Evolutionary conservation across 352 stramenopile genomes (phyloP).

Genomic region (Phytophthora ramorum): DNA sequence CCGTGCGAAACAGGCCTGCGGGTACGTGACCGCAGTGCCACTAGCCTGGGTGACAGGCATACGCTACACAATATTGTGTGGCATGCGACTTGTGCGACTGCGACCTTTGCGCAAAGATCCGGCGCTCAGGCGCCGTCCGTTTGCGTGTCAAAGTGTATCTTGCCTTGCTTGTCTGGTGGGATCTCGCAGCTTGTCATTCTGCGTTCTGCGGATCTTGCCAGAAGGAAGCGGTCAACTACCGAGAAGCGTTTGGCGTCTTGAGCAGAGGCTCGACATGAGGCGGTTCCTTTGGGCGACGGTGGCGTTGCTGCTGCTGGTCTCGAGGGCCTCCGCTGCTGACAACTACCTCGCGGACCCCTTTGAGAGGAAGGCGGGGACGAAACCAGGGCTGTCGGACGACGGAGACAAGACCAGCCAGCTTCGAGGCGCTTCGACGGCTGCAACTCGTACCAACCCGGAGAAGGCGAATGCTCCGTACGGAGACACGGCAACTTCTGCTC

Average conservation of each 20-base stretch:
- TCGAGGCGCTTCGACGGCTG: constrained; percentile 1
- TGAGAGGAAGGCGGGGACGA: background rate
- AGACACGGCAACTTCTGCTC: background rate
- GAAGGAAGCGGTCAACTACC: background rate
- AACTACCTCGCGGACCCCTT: constrained; percentile 6
- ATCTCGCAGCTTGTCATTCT: constrained; percentile 17
- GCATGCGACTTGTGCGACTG: constrained; percentile 10
- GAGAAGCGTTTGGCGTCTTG: background rate
- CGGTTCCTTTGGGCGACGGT: constrained; percentile 16
- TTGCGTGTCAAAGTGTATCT: constrained; percentile 24
- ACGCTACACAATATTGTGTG: constrained; percentile 17
- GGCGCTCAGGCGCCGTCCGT: background rate
- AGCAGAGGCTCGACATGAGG: constrained; percentile 14
- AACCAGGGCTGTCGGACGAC: background rate
- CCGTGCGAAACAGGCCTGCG: too few species aligned
- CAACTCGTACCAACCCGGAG: background rate
- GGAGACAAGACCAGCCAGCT: constrained; percentile 3
- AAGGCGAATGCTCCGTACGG: constrained; percentile 1
- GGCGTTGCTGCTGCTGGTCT: constrained; percentile 1
- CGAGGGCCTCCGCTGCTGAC: constrained; percentile 1
- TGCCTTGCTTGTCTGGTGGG: constrained; percentile 12
- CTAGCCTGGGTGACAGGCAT: too few species aligned
- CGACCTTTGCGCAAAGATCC: constrained; percentile 9
- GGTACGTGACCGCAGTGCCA: too few species aligned
- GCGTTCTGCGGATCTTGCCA: constrained; percentile 2